phyloP scores from a whole-genome alignment of 108 stramenopile species.

The Cylindrotheca fusiformis region DNA sequence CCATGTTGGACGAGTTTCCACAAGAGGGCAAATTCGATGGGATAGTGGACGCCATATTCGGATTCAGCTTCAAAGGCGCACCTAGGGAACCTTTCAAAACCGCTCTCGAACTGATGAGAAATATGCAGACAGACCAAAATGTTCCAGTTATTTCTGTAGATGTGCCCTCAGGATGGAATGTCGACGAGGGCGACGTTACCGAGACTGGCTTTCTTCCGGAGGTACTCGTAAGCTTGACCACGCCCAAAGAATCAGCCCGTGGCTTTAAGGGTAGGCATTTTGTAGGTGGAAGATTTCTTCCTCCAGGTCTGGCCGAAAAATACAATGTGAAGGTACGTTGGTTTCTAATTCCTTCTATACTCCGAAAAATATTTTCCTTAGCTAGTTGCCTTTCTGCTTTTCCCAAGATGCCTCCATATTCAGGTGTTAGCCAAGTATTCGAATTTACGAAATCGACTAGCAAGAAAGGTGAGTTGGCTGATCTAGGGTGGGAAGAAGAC shows the following conservation, averaged over 20 bases:
- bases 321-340: conserved; percentile 63
- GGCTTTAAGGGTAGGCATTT: conserved; percentile 85
- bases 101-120: conserved; percentile 55
- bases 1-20: conserved; percentile 64
- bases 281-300: conserved; percentile 93
- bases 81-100: conserved; percentile 89
- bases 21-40: conserved; percentile 12
- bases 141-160: conserved; percentile 85
- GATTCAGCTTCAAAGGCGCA: conserved; percentile 89
- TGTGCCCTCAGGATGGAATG: conserved; percentile 96
- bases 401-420: conserved; percentile 77
- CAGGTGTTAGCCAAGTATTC: conserved; percentile 71
- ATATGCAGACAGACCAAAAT: conserved; percentile 26
- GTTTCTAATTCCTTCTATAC: background rate
- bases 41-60: conserved; percentile 97
- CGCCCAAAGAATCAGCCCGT: conserved; percentile 84
- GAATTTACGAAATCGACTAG: conserved; percentile 33
- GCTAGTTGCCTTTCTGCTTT: too few relatives aligned
- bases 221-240: conserved; percentile 88
- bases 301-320: conserved; percentile 74
- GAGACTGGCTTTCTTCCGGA: conserved; percentile 67
- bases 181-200: conserved; percentile 58
- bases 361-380: too few relatives aligned
- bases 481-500: conserved; percentile 35
- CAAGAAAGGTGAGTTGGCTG: background rate